These are phyloP conservation scores for Fusarium sp. DNA, from an alignment of 2,329 filamentous ascomycete species.

Conservation along the genomic window DNA sequence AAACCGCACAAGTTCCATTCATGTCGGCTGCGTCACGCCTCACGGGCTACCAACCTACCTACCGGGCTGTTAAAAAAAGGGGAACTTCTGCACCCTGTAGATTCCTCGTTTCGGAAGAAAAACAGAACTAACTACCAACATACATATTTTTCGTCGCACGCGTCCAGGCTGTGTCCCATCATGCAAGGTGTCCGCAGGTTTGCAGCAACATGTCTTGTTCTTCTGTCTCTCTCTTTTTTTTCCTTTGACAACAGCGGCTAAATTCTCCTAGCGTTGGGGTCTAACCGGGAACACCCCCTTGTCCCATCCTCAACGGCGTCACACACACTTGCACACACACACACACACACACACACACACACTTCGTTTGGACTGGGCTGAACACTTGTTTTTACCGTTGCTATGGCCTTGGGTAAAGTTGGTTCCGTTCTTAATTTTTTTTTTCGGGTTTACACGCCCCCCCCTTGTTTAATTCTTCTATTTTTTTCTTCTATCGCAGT, in stretches of 20 bases:
- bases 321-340: conserved; percentile 37
- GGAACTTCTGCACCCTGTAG: background rate
- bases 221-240: background rate
- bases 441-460: conserved; percentile 29
- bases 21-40: background rate
- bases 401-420: conserved; percentile 31
- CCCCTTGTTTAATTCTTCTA: conserved; percentile 28
- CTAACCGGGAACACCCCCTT: conserved; percentile 36
- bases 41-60: background rate
- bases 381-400: conserved; percentile 21
- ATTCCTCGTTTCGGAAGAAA: background rate
- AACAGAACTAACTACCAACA: background rate
- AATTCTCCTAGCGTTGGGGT: conserved; percentile 45
- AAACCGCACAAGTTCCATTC: background rate
- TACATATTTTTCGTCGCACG: background rate
- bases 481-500: conserved; percentile 17
- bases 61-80: background rate
- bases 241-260: conserved; percentile 36
- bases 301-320: conserved; percentile 40
- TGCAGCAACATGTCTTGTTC: background rate
- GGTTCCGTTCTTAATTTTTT: conserved; percentile 20
- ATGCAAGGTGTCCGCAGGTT: background rate
- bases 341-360: conserved; percentile 38
- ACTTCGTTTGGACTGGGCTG: background rate
- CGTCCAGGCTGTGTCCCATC: background rate